Percentiles rank a stretch among this genome's conserved stretches.
Conservation (phyloP, 1,284 basidiomycete genomes). For the Spongispora temasekensis region DNA sequence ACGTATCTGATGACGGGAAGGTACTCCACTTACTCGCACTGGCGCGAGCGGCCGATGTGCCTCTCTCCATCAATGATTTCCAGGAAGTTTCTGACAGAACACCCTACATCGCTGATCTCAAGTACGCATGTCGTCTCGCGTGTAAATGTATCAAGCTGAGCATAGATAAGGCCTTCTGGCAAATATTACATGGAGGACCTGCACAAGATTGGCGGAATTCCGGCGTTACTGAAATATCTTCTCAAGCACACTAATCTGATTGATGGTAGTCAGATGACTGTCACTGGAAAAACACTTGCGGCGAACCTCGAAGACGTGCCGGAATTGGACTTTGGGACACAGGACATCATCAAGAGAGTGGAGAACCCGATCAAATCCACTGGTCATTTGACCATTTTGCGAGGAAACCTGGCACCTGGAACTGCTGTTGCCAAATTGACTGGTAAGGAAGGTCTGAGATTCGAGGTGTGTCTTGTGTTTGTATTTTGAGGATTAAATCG, state of each 20-base stretch:
- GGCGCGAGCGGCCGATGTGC: slow-evolving; percentile 86
- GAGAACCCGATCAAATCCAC: slow-evolving; percentile 88
- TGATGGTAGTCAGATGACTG: slow-evolving; percentile 88
- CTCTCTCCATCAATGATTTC: slow-evolving; percentile 93
- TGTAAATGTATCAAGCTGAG: slow-evolving; percentile 2
- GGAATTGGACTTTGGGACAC: slow-evolving; percentile 76
- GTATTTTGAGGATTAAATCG: slow-evolving; percentile 5
- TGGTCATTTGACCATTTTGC: slow-evolving; percentile 91
- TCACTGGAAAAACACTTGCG: slow-evolving; percentile 91
- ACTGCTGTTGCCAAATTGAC: slow-evolving; percentile 96
- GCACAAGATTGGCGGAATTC: slow-evolving; percentile 89
- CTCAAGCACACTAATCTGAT: slow-evolving; percentile 86
- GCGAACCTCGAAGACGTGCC: slow-evolving; percentile 86
- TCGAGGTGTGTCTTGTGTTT: slow-evolving; percentile 57
- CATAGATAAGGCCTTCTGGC: slow-evolving; percentile 73
- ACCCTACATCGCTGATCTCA: slow-evolving; percentile 93
- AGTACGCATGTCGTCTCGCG: slow-evolving; percentile 43
- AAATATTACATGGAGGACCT: slow-evolving; percentile 98
- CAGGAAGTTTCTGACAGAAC: slow-evolving; percentile 85
- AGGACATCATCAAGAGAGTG: slow-evolving; percentile 82
- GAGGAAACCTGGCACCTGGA: slow-evolving; percentile 88
- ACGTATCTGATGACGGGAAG: slow-evolving; percentile 34
- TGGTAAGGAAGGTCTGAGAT: slow-evolving; percentile 90
- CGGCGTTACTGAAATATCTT: slow-evolving; percentile 82
- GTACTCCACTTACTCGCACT: slow-evolving; percentile 94